Conservation (phyloP, 2,329 filamentous ascomycete species). For the Pseudogymnoascus sp. region DNA sequence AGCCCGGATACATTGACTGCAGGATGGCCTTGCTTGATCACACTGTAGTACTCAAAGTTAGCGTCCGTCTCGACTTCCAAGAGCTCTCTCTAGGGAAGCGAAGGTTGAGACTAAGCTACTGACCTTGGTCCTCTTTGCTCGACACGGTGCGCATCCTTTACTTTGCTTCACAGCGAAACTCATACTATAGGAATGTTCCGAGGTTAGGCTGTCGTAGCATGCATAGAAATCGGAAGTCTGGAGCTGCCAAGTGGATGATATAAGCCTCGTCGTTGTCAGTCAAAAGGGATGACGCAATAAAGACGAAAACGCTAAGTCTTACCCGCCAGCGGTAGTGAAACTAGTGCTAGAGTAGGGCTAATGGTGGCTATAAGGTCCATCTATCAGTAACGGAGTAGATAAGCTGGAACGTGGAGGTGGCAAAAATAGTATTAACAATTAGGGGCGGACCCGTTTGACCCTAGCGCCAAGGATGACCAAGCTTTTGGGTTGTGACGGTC, state of each 20-base stretch:
- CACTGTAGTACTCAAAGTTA: neutral
- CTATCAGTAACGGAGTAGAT: neutral
- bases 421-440: neutral
- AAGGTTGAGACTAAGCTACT: neutral
- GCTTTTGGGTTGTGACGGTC: neutral
- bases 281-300: neutral
- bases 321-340: too few species aligned
- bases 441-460: neutral
- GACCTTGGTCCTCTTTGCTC: slow-evolving; percentile 35
- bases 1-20: neutral
- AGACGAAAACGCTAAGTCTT: neutral
- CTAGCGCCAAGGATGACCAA: neutral
- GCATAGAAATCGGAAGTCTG: neutral
- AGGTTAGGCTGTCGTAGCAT: neutral
- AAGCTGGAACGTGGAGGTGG: neutral
- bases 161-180: slow-evolving; percentile 38
- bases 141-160: slow-evolving; percentile 38
- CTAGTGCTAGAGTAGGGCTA: too few species aligned
- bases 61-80: neutral
- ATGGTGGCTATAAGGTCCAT: neutral
- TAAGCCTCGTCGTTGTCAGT: neutral
- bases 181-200: slow-evolving; percentile 22
- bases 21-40: neutral
- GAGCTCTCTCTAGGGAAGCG: neutral
- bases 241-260: neutral